Evolutionary conservation across 2,329 filamentous ascomycete genomes (phyloP), one percentile per base, ranked within the genome.

Genomic region (Aspergillus brunneoviolaceus): DNA sequence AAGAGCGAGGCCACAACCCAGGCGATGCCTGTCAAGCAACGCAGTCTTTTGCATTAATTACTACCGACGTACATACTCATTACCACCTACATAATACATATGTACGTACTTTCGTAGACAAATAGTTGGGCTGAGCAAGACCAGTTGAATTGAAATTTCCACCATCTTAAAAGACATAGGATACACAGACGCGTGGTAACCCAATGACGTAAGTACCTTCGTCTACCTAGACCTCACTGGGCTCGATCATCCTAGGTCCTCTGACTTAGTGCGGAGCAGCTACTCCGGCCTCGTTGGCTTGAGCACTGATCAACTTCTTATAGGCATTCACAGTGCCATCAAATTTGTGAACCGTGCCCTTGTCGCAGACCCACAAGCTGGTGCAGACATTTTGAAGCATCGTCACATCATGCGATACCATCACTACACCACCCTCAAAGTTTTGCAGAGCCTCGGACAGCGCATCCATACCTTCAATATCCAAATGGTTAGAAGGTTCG

Each of bases 391-490:
- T 96, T 81, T 96, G 92, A 76, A 99, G 77, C 92, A 99, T 97
- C 1, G 95, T 98, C 57, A 99, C 95, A 74, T 99, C 95, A 89
- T 99, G 95, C 72, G 91, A 96, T 59, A 99, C 95, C 92, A 99
- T 98, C 70, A 99, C 81, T 58, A 99, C 93, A 75, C 95, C 95
- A 63, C 95, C 95, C 79, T 96, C 85, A 80, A 98, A 99, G 65
- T 88, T 86, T 68, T 87, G 85, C 68, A 99, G 82, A 16, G 95
- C 95, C 31, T 89, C 87, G 4, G 91, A 89, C 55, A 99, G 82
- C 11, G 95, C 94, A 76, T 99, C 95, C 95, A 99, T 97, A 65
- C 95, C 95, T 77, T 99, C 95, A 69, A 99, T 98, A 86, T 99
- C 95, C 70, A 99, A 82, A 78, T 99, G 95, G 82, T 99, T 99